Base-by-base conservation (phyloP, 139 green algal genomes). In the Ettlia oleoabundans region DNA sequence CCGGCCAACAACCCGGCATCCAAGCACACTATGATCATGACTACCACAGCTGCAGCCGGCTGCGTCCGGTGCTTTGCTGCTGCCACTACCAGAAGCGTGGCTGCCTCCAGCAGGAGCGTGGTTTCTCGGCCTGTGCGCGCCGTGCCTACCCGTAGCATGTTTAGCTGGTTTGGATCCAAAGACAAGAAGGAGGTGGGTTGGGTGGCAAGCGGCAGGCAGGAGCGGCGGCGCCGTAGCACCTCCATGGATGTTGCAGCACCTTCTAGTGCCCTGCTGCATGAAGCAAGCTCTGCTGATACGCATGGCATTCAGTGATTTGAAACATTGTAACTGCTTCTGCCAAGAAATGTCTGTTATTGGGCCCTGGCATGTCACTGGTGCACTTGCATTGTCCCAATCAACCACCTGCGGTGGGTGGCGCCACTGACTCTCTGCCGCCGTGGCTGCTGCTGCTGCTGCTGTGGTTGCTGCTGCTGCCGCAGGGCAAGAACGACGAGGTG, bases 401-500 rank as follows among this genome's bases (percentile, higher is more conserved):
- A n/a, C n/a, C n/a, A n/a, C n/a, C n/a, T n/a, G n/a, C n/a, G n/a
- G n/a, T n/a, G n/a, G n/a, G n/a, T n/a, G n/a, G n/a, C n/a, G n/a
- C n/a, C n/a, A n/a, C n/a, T n/a, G n/a, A n/a, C n/a, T n/a, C n/a
- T n/a, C n/a, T n/a, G n/a, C n/a, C n/a, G n/a, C n/a, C n/a, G n/a
- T n/a, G n/a, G n/a, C n/a, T n/a, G n/a, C n/a, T 58, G 13, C 10
- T 58, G 7, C 41, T 26, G 40, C 67, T 33, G 18, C 67, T 32
- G 8, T 18, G 37, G n/a, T n/a, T n/a, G n/a, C n/a, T n/a, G n/a
- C n/a, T n/a, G n/a, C n/a, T n/a, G n/a, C n/a, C n/a, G 75, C 76
- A 91, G 88, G 87, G 84, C 58, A 91, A 90, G 71, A 90, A 88
- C 51, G 82, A 89, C 32, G 72, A 70, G 1, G 83, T 92, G 9